Evolutionary conservation across 2,329 filamentous ascomycete genomes (phyloP), one percentile per base, ranked within the genome.

Genomic region (Calonectria hongkongensis): DNA sequence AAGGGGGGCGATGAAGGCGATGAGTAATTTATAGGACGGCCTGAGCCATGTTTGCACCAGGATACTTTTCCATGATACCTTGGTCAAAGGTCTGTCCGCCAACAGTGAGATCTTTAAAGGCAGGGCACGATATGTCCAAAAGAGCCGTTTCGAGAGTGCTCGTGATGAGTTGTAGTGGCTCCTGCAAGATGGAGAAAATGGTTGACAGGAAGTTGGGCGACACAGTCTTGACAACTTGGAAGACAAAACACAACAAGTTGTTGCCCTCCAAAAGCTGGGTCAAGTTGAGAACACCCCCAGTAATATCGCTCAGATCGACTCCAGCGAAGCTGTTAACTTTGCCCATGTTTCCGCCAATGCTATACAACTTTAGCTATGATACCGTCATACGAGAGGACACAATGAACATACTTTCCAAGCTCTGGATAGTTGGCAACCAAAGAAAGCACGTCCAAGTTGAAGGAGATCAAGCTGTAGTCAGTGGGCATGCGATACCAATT

Each of bases 281-380:
- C 4, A 80, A 67, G 72, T 87, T 88, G 73, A 86, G 85, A 0
- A 89, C 80, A 13, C 86, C 87, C 15, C 85, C 83, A 0, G 87
- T 87, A 15, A 88, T n/a, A 62, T 88, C 79, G 2, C 73, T 71
- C 6, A 87, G 68, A 76, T 87, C 81, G 66, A 90, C 74, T 7
- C 86, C 87, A 3, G 85, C 81, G 75, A 89, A 90, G 45, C 83
- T 86, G 79, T 90, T 86, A 18, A 87, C 83, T 8, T 81, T 83
- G 25, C 88, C 87, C 4, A 84, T 84, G 74, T 90, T 90, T 16
- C 89, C 89, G 25, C 89, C 89, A 30, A 89, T 84, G 70, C 82
- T 85, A 36, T 76, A 80, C 45, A 30, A 4, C 2, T 8, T 36
- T 36, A 7, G 30, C 47, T 28, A 65, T 30, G 13, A 43, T 27